A percentile compares a stretch with the other conserved stretches of the same genome.
These are phyloP conservation scores for Centrapalus pauciflorus DNA, from an alignment of 129 eudicot genomes.

Conservation along the genomic window DNA sequence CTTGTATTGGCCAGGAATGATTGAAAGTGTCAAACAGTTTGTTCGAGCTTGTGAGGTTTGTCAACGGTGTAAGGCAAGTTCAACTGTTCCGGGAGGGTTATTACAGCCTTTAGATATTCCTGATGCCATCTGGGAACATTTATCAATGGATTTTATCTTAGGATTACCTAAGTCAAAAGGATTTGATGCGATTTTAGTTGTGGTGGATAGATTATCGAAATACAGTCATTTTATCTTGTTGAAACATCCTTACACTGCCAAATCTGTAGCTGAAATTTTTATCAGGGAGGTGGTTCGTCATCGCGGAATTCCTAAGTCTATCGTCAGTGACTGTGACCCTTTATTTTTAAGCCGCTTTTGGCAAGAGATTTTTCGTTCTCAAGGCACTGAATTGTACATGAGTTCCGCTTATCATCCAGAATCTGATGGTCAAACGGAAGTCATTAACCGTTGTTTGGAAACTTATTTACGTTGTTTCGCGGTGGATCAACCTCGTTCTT, in stretches of 20 bases:
- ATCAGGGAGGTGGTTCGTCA: background rate
- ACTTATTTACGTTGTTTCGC: background rate
- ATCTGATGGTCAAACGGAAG: slow-evolving; percentile 7
- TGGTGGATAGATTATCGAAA: background rate
- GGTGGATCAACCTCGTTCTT: background rate
- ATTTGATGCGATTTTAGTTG: background rate
- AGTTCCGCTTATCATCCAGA: slow-evolving; percentile 7
- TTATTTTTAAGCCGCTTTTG: slow-evolving; percentile 1
- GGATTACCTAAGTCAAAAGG: too few relatives aligned
- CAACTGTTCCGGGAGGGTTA: too few relatives aligned
- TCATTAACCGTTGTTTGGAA: background rate
- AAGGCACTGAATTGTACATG: background rate
- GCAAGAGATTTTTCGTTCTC: background rate
- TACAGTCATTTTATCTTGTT: background rate
- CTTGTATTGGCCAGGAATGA: too few relatives aligned
- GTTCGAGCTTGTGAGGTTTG: too few relatives aligned
- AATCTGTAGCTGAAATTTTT: background rate
- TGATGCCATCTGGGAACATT: too few relatives aligned
- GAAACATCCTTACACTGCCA: background rate
- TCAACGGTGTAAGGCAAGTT: too few relatives aligned
- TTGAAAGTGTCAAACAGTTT: too few relatives aligned
- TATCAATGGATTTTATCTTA: too few relatives aligned
- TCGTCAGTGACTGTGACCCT: slow-evolving; percentile 11
- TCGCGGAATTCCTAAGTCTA: background rate
- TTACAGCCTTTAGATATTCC: too few relatives aligned